A percentile compares a stretch with the other conserved stretches of the same genome.
Conservation (phyloP, 345 rosid species). For the Moringa oleifera region DNA sequence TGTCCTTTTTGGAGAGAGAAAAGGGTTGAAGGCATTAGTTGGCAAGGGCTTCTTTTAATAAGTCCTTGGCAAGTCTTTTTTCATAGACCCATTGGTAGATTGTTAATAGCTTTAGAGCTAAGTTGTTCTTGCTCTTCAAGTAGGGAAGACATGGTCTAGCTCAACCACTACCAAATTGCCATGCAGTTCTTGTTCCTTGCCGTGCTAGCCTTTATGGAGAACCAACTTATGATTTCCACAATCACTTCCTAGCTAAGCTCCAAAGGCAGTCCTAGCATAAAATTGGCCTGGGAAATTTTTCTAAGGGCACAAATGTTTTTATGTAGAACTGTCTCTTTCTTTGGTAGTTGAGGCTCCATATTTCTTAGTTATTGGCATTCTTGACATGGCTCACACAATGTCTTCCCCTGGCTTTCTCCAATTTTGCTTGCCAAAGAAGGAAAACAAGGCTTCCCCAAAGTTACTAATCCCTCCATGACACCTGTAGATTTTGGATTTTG, state of each 20-base stretch:
- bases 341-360: background rate
- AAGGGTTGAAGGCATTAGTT: no score
- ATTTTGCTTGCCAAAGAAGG: background rate
- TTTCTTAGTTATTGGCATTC: background rate
- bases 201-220: conserved; percentile 12
- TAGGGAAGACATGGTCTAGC: no score
- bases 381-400: background rate
- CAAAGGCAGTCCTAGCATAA: no score
- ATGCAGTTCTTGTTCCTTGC: conserved; percentile 10
- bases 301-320: background rate
- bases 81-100: no score
- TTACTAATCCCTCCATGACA: no score
- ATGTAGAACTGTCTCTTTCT: background rate
- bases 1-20: no score
- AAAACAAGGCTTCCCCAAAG: background rate
- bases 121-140: no score
- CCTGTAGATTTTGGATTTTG: no score
- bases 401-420: conserved; percentile 7
- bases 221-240: conserved; percentile 18
- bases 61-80: no score
- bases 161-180: no score
- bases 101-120: no score
- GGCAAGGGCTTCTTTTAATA: no score
- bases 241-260: conserved; percentile 32
- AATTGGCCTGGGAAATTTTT: background rate